Evolutionary conservation across 2,329 filamentous ascomycete genomes (phyloP).

Genomic region (Phoma sp.): DNA sequence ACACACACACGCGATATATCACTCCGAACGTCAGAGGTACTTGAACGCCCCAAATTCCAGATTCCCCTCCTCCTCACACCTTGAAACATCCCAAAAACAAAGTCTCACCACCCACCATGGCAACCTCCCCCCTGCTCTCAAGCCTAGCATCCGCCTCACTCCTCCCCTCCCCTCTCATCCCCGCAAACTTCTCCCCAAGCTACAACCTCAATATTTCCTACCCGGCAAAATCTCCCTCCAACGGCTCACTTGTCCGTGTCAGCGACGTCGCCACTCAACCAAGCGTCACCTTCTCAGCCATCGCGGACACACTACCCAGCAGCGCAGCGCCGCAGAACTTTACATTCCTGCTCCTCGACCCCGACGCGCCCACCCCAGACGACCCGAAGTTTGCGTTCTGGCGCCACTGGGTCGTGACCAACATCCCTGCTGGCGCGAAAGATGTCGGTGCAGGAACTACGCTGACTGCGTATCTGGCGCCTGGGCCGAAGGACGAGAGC

Average conservation of each 20-base stretch:
- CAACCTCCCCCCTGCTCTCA: constrained; percentile 23
- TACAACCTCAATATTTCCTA: constrained; percentile 49
- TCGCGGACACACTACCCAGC: neutral
- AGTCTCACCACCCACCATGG: constrained; percentile 1
- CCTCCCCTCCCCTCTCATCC: constrained; percentile 48
- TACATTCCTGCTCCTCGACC: constrained; percentile 59
- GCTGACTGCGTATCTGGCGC: constrained; percentile 41
- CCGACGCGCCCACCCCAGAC: constrained; percentile 62
- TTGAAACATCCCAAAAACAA: neutral
- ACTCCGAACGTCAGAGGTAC: constrained; percentile 7
- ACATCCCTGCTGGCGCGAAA: constrained; percentile 14
- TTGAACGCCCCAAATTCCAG: neutral
- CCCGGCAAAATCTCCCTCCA: constrained; percentile 25
- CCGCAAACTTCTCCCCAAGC: constrained; percentile 51
- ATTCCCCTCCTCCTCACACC: neutral
- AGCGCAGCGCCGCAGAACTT: constrained; percentile 40
- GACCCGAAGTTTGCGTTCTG: constrained; percentile 63
- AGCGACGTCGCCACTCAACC: constrained; percentile 34
- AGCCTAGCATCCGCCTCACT: constrained; percentile 35
- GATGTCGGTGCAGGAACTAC: constrained; percentile 23
- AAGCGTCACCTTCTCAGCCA: constrained; percentile 39
- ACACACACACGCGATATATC: constrained; percentile 11
- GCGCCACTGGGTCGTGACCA: constrained; percentile 59
- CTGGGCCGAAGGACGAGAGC: constrained; percentile 44
- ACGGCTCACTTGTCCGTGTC: constrained; percentile 45